Percentiles rank a stretch among this genome's conserved stretches.
phyloP scores from a whole-genome alignment of 2,329 filamentous ascomycete species.

The Fusarium nurragi region DNA sequence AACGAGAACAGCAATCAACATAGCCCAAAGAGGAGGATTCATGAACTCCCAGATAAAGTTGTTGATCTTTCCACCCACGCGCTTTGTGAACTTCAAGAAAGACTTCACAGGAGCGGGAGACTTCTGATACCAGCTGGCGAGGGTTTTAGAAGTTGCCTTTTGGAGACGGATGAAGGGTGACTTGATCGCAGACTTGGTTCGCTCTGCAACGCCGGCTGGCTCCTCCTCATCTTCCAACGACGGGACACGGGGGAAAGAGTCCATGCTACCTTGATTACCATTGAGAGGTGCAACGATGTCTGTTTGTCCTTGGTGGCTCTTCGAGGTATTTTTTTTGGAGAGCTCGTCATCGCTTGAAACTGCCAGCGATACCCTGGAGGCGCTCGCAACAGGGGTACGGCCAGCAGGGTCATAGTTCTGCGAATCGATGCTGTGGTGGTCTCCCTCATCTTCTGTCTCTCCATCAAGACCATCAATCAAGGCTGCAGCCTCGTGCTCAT shows the following conservation, averaged over 20 bases:
- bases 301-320: conserved; percentile 40
- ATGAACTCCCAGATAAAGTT: conserved; percentile 89
- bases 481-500: conserved; percentile 56
- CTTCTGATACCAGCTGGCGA: conserved; percentile 46
- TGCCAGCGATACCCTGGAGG: conserved; percentile 60
- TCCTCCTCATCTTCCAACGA: conserved; percentile 54
- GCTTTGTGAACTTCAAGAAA: conserved; percentile 45
- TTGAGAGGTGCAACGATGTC: conserved; percentile 43
- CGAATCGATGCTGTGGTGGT: conserved; percentile 54
- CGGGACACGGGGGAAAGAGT: conserved; percentile 69
- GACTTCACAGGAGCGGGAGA: conserved; percentile 56
- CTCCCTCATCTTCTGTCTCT: conserved; percentile 52
- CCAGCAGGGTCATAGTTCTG: conserved; percentile 64
- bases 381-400: conserved; percentile 62
- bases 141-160: conserved; percentile 38
- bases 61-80: conserved; percentile 58
- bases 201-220: conserved; percentile 52
- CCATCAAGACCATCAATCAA: conserved; percentile 54
- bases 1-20: conserved; percentile 90
- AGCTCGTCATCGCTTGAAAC: conserved; percentile 60
- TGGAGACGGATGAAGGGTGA: conserved; percentile 38
- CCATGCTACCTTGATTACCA: conserved; percentile 61
- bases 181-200: conserved; percentile 48
- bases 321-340: conserved; percentile 47
- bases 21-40: conserved; percentile 98